A percentile compares a stretch with the other conserved stretches of the same genome.
phyloP scores from a whole-genome alignment of 2,329 filamentous ascomycete species.

The Davidsoniella eucalypti region DNA sequence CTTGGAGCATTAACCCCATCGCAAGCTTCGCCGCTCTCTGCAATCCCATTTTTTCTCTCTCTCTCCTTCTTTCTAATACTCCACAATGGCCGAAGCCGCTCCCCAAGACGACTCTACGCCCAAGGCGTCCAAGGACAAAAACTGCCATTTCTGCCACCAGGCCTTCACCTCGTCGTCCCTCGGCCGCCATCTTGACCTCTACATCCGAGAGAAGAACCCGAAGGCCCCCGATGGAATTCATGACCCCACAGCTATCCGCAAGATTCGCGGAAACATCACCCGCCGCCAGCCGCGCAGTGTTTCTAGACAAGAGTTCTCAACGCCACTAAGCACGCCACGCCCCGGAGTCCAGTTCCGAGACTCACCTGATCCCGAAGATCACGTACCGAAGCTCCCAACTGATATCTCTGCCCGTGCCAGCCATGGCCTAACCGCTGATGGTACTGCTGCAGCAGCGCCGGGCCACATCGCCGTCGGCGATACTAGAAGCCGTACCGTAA shows the following conservation, averaged over 20 bases:
- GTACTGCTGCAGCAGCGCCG: slow-evolving; percentile 22
- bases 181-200: slow-evolving; percentile 83
- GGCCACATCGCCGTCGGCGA: slow-evolving; percentile 14
- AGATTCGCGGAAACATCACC: slow-evolving; percentile 71
- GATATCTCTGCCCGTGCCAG: neutral
- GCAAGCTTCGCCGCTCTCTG: neutral
- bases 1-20: slow-evolving; percentile 6
- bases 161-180: slow-evolving; percentile 87
- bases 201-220: slow-evolving; percentile 85
- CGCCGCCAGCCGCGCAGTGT: slow-evolving; percentile 53
- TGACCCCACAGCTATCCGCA: slow-evolving; percentile 75
- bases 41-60: neutral
- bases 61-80: neutral
- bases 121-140: slow-evolving; percentile 60
- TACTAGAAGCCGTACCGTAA: slow-evolving; percentile 26
- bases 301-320: slow-evolving; percentile 40
- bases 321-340: slow-evolving; percentile 35
- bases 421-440: neutral
- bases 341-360: slow-evolving; percentile 19
- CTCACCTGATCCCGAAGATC: slow-evolving; percentile 23
- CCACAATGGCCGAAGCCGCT: slow-evolving; percentile 22
- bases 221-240: slow-evolving; percentile 76
- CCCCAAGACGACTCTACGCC: slow-evolving; percentile 15
- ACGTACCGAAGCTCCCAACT: slow-evolving; percentile 16
- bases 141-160: slow-evolving; percentile 75